Conservation (phyloP, 2,329 filamentous ascomycete species). For the Trichophyton simii region DNA sequence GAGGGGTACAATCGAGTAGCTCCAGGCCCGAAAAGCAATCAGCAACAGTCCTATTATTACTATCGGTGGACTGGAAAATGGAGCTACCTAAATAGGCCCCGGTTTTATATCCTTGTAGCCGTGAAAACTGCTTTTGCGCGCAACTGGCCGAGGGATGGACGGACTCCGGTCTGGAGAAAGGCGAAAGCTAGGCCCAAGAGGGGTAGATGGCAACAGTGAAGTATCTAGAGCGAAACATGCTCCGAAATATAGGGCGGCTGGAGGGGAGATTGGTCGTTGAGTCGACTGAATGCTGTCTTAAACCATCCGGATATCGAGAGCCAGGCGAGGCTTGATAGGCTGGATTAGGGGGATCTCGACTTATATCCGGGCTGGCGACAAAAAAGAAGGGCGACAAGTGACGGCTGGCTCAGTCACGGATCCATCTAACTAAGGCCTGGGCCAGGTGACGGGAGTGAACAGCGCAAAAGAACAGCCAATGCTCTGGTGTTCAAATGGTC, state of each 20-base stretch:
- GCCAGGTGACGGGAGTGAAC: no score
- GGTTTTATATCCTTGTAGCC: background rate
- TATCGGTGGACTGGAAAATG: background rate
- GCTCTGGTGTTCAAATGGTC: no score
- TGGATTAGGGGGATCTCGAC: background rate
- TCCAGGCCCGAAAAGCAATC: background rate
- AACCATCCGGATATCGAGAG: background rate
- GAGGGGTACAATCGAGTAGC: background rate
- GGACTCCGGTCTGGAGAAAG: background rate
- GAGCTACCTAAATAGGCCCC: background rate
- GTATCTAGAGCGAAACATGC: conserved; percentile 5
- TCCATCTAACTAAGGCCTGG: background rate
- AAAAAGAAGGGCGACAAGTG: background rate
- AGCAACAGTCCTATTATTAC: background rate
- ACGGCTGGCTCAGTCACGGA: background rate
- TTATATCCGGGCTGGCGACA: background rate
- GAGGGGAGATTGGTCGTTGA: conserved; percentile 1
- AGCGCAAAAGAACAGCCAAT: no score
- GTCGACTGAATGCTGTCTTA: background rate
- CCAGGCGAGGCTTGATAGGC: background rate
- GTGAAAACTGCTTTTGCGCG: background rate
- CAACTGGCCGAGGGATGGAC: background rate
- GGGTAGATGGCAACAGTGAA: background rate
- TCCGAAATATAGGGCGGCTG: conserved; percentile 1
- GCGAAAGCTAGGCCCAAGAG: background rate